Evolutionary conservation across 2,329 filamentous ascomycete species (phyloP).

Genomic region (Phialophora chinensis): DNA sequence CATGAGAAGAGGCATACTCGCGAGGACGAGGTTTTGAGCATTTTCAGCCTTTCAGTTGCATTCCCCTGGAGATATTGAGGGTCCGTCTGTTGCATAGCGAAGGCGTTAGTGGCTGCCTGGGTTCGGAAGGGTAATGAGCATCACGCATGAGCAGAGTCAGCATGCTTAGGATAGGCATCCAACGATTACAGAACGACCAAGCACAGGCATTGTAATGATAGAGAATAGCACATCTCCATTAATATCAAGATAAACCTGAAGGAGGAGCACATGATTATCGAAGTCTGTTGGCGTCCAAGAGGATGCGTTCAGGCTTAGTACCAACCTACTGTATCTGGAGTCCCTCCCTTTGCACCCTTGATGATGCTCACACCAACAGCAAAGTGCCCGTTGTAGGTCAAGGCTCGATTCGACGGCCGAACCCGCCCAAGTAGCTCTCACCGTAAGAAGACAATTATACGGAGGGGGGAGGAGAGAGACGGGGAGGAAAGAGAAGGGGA

Average conservation of each 20-base stretch:
- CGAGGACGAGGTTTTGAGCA: background rate
- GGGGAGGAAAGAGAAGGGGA: too few relatives aligned
- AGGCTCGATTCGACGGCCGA: too few relatives aligned
- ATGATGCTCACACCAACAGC: too few relatives aligned
- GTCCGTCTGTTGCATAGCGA: slow-evolving; percentile 2
- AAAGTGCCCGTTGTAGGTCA: too few relatives aligned
- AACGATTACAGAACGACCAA: background rate
- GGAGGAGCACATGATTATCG: background rate
- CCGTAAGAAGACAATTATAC: too few relatives aligned
- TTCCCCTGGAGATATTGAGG: background rate
- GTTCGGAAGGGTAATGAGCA: background rate
- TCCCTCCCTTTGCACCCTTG: too few relatives aligned
- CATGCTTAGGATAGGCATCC: background rate
- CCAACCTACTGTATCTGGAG: too few relatives aligned
- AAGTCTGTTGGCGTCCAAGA: background rate
- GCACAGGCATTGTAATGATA: background rate
- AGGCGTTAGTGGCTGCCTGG: background rate
- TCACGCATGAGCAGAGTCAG: background rate
- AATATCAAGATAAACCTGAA: background rate
- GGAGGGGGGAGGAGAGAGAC: too few relatives aligned
- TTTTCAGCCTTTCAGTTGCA: background rate
- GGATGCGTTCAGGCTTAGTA: too few relatives aligned
- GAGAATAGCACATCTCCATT: background rate
- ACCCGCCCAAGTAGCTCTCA: too few relatives aligned
- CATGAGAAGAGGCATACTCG: too few relatives aligned